Evolutionary conservation across 352 stramenopile species (phyloP).

Genomic region (Thalassiosira hispida): DNA sequence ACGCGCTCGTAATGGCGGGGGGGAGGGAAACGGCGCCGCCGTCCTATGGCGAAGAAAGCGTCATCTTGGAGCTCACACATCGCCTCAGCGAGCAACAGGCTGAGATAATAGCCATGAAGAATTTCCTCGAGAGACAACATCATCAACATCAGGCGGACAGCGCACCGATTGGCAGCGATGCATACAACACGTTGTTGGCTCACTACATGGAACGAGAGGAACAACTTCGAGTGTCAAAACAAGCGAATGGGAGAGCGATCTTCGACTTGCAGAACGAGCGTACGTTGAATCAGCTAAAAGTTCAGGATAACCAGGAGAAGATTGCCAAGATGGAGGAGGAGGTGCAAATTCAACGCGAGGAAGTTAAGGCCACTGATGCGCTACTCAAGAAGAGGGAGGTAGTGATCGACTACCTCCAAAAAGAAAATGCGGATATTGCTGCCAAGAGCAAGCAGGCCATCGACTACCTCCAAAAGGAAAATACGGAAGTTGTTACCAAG

Average conservation of each 20-base stretch:
- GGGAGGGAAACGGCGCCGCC: not conserved
- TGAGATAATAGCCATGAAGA: constrained; percentile 28
- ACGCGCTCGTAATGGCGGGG: too few species aligned
- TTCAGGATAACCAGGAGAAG: not conserved
- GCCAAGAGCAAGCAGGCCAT: constrained; percentile 16
- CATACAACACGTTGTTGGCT: constrained; percentile 25
- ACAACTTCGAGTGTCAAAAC: not conserved
- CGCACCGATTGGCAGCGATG: not conserved
- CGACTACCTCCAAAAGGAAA: constrained; percentile 17
- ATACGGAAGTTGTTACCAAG: constrained; percentile 8
- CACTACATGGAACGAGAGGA: constrained; percentile 25
- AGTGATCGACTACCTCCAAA: constrained; percentile 18
- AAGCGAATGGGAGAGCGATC: not conserved
- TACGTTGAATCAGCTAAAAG: not conserved
- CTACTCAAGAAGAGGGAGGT: constrained; percentile 6
- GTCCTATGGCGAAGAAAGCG: constrained; percentile 11
- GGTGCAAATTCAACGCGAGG: not conserved
- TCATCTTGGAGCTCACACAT: constrained; percentile 35
- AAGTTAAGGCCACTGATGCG: not conserved
- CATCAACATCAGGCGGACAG: not conserved
- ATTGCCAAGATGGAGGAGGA: not conserved
- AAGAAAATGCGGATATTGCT: constrained; percentile 16
- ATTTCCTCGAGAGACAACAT: not conserved
- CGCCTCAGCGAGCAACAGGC: constrained; percentile 33
- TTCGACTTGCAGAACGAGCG: not conserved